These are phyloP conservation scores for Xylaria sp. DNA, from an alignment of 2,329 filamentous ascomycete genomes.

Conservation along the genomic window DNA sequence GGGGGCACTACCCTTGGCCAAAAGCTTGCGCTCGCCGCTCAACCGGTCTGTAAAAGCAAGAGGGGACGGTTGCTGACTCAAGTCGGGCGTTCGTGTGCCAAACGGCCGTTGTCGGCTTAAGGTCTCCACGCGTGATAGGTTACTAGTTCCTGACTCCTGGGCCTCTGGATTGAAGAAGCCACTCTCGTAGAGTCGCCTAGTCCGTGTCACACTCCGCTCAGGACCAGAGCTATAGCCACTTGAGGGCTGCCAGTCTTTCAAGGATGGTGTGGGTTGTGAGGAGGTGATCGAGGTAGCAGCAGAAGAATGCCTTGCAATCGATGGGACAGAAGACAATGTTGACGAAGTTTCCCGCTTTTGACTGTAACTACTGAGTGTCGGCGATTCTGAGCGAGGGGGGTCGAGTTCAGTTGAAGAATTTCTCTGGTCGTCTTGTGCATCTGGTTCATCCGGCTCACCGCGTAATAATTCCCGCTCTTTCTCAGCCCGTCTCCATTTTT, in stretches of 20 bases:
- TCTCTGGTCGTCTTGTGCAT: constrained; percentile 52
- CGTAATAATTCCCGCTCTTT: constrained; percentile 59
- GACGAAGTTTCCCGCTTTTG: constrained; percentile 87
- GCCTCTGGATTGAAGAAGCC: constrained; percentile 77
- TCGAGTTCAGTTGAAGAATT: constrained; percentile 38
- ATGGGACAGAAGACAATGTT: constrained; percentile 76
- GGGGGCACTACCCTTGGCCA: constrained; percentile 71
- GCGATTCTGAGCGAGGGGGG: constrained; percentile 62
- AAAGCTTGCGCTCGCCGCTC: constrained; percentile 56
- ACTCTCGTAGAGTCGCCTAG: constrained; percentile 83
- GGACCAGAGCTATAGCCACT: constrained; percentile 55
- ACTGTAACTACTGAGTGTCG: constrained; percentile 70
- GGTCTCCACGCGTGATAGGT: constrained; percentile 82
- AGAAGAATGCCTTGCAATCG: constrained; percentile 79
- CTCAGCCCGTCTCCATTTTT: constrained; percentile 74
- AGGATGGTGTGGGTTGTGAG: constrained; percentile 63
- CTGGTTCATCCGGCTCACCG: constrained; percentile 52
- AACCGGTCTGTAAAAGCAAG: constrained; percentile 60
- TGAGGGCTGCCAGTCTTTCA: constrained; percentile 62
- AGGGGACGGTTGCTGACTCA: constrained; percentile 57
- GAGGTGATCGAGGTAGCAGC: constrained; percentile 90
- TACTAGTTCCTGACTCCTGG: constrained; percentile 81
- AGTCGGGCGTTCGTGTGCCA: constrained; percentile 62
- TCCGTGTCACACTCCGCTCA: constrained; percentile 75
- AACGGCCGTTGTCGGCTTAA: constrained; percentile 71